phyloP scores from a whole-genome alignment of 2,329 filamentous ascomycete species.

The Stemphylium beticola region DNA sequence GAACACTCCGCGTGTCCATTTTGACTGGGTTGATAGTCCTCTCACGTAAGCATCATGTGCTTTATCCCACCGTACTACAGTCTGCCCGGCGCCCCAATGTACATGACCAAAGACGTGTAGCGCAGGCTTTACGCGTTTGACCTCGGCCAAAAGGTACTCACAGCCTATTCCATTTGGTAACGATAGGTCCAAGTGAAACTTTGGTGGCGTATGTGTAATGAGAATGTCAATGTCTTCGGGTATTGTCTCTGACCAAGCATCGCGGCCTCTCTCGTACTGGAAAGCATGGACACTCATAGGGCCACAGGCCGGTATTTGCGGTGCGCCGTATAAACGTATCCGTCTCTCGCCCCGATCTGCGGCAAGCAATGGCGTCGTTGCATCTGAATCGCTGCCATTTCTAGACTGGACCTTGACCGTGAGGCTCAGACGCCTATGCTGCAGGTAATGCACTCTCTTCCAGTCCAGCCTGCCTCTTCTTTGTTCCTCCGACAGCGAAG shows the following conservation, averaged over 20 bases:
- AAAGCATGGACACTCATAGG: slow-evolving; percentile 72
- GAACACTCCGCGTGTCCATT: slow-evolving; percentile 47
- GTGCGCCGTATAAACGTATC: slow-evolving; percentile 78
- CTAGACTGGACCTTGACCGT: slow-evolving; percentile 48
- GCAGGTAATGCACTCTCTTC: slow-evolving; percentile 74
- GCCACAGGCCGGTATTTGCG: slow-evolving; percentile 80
- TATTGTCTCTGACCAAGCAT: slow-evolving; percentile 76
- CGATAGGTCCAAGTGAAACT: slow-evolving; percentile 70
- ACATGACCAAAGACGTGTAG: slow-evolving; percentile 88
- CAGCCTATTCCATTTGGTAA: slow-evolving; percentile 70
- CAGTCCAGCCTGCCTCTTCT: slow-evolving; percentile 65
- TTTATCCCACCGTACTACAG: slow-evolving; percentile 76
- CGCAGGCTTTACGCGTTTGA: slow-evolving; percentile 74
- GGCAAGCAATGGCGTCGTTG: slow-evolving; percentile 30
- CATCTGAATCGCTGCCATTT: slow-evolving; percentile 5
- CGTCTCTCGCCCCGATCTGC: slow-evolving; percentile 50
- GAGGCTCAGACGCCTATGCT: slow-evolving; percentile 70
- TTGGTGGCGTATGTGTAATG: slow-evolving; percentile 80
- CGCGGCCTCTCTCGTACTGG: slow-evolving; percentile 69
- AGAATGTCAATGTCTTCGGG: slow-evolving; percentile 77
- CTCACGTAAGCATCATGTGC: slow-evolving; percentile 74
- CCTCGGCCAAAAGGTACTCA: slow-evolving; percentile 70
- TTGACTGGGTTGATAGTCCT: slow-evolving; percentile 56
- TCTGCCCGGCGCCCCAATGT: slow-evolving; percentile 74
- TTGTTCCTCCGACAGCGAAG: slow-evolving; percentile 58